Evolutionary conservation across 331 rosid species (phyloP), one percentile per base, ranked within the genome.

Genomic region (Arachis monticola): DNA sequence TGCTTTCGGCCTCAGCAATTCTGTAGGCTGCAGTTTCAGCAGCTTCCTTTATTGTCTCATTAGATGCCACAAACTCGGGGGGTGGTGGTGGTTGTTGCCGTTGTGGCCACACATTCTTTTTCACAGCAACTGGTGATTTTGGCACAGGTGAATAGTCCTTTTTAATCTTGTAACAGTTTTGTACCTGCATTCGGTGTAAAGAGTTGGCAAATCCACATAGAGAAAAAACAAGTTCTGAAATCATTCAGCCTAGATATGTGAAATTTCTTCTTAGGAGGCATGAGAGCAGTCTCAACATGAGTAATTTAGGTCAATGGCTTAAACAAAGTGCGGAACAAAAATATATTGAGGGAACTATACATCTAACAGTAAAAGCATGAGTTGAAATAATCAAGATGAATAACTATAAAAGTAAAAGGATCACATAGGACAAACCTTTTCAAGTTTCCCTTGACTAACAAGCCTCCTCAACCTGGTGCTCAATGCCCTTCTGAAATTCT

Each of bases 381-480:
- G 64, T 44, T 58, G 10, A 32, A 64, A 64, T 47, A 27, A n/a
- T 11, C 27, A 60, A 60, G 44, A 50, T 12, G 5, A 45, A 68
- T 14, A 50, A 50, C 4, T 7, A 45, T 5, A 45, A 44, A 67
- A 10, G 11, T 3, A 63, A 11, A 67, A 42, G 13, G 46, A 75
- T 38, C 64, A 67, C 40, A 56, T 58, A 70, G 42, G 67, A 76
- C 14, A 58, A 58, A 61, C 90, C 90, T 81, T 87, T 60, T 87
- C 90, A 50, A 87, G 79, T 77, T 76, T 84, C 42, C 90, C 90
- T 82, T 83, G 88, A 48, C 45, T 42, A 68, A 81, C 90, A 22
- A 87, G 90, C 83, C 86, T 87, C 71, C 86, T 76, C 80, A 87
- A 77, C 83, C 71, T 84, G 45, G 90, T 22, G 70, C 85, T 76